phyloP scores from a whole-genome alignment of 176 grass and related monocot species.

The Carex littledalei region DNA sequence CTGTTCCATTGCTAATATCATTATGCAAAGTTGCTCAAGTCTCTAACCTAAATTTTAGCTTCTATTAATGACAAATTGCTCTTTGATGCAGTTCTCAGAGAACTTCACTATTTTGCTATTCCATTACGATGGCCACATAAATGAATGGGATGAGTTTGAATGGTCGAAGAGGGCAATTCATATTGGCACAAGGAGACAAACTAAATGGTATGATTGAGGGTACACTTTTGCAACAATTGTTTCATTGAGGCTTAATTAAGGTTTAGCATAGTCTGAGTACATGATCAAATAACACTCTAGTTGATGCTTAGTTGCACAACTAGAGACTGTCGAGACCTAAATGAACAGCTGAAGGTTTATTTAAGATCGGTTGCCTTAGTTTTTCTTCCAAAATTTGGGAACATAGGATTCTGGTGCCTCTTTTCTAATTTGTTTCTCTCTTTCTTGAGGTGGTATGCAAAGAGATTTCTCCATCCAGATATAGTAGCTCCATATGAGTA shows the following conservation, averaged over 20 bases:
- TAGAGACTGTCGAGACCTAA: background rate
- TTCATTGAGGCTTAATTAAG: background rate
- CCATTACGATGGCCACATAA: conserved; percentile 40
- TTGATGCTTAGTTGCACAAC: background rate
- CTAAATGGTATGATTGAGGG: conserved; percentile 36
- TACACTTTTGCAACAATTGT: background rate
- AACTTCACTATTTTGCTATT: conserved; percentile 45
- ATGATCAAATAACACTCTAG: background rate
- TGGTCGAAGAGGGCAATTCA: conserved; percentile 45
- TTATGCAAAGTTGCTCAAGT: background rate
- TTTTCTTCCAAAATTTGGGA: background rate
- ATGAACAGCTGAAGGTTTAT: background rate
- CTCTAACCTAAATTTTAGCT: background rate
- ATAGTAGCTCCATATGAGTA: conserved; percentile 43
- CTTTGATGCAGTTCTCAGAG: conserved; percentile 43
- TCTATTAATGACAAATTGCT: background rate
- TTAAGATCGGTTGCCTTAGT: background rate
- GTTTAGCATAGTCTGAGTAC: background rate
- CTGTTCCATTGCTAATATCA: background rate
- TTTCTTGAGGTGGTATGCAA: conserved; percentile 43
- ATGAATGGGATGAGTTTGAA: conserved; percentile 49
- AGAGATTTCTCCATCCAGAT: conserved; percentile 52
- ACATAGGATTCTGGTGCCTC: background rate
- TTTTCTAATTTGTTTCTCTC: background rate
- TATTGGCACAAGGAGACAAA: conserved; percentile 29